Base-by-base conservation (phyloP, 306 rosid genomes). In the Elaeagnus macrophylla region DNA sequence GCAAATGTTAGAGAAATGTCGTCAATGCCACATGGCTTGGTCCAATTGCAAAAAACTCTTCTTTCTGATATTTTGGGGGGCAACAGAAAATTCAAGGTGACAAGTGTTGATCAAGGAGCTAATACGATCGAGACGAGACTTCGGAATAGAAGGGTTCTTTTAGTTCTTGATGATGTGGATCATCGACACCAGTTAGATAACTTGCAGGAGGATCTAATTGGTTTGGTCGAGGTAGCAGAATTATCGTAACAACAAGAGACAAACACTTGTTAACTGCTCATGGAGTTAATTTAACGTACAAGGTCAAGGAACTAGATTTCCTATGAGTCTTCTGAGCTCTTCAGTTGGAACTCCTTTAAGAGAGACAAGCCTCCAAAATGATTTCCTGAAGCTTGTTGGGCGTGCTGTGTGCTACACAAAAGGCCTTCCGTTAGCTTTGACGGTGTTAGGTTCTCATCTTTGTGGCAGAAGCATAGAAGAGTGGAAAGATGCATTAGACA, bases 171-270 rank as follows among this genome's bases (percentile, higher is more conserved):
- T 16, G 67, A 61, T 32, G 17, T 51, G 14, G 5, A 61, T 11
- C 3, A 40, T 7, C 2, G 39, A 13, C 32, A 20, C 51, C 67
- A 61, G 10, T 46, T 61, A n/a, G 9, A 51, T 5, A 9, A 49
- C 10, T 15, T 61, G 67, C 67, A 0, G 67, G 67, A 7, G 10
- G 37, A 2, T 10, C 3, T 3, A 50, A 61, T 9, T 61, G 67
- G 67, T 61, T 61, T 17, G 58, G 58, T 0, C 4, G 8, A 0
- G 58, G 67, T 14, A 61, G 67, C 7, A 54, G 67, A 51, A 39
- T 61, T 42, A 51, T 61, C 8, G 49, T 64, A 12, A 64, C 69
- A 8, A 64, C 61, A 2, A 9, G 17, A 10, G 11, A 64, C 3
- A 37, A 16, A 45, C 46, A 37, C 9, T 0, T 64, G 12, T 39